Evolutionary conservation across 2,329 filamentous ascomycete species (phyloP).

Genomic region (Penicillium digitatum): DNA sequence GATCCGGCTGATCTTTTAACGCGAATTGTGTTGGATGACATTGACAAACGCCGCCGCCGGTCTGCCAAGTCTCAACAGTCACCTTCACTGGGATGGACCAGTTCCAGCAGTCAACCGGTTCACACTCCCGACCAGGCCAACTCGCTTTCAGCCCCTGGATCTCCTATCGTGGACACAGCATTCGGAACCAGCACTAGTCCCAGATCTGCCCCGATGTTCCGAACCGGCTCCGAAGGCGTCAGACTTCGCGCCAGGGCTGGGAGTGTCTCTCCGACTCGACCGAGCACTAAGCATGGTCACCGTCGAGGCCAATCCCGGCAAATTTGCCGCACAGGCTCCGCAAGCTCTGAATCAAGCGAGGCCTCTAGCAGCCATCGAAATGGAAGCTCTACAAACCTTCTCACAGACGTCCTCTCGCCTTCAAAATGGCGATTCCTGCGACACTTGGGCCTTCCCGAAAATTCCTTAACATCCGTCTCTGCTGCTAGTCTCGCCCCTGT

Average conservation of each 20-base stretch:
- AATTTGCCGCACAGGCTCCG: constrained; percentile 80
- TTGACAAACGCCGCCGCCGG: constrained; percentile 82
- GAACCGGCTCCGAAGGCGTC: constrained; percentile 54
- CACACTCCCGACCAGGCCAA: constrained; percentile 61
- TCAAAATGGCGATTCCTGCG: constrained; percentile 94
- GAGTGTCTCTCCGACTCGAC: constrained; percentile 78
- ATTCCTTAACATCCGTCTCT: constrained; percentile 76
- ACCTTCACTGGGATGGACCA: constrained; percentile 65
- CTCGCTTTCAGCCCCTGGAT: constrained; percentile 66
- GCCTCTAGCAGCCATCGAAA: constrained; percentile 50
- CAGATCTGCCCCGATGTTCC: constrained; percentile 46
- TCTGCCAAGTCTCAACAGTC: constrained; percentile 83
- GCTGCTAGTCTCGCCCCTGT: constrained; percentile 73
- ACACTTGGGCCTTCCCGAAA: constrained; percentile 88
- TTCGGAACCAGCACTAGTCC: constrained; percentile 50
- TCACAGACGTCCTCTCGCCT: constrained; percentile 68
- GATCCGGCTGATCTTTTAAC: constrained; percentile 87
- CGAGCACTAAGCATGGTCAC: constrained; percentile 66
- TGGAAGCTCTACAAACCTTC: constrained; percentile 73
- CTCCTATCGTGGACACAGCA: constrained; percentile 51
- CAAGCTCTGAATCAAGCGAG: constrained; percentile 80
- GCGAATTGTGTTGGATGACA: constrained; percentile 92
- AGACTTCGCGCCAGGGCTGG: constrained; percentile 50
- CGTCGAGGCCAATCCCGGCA: constrained; percentile 65
- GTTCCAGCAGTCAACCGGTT: constrained; percentile 57